phyloP scores from a whole-genome alignment of 2,329 filamentous ascomycete species.

The Xylariaceae sp. region DNA sequence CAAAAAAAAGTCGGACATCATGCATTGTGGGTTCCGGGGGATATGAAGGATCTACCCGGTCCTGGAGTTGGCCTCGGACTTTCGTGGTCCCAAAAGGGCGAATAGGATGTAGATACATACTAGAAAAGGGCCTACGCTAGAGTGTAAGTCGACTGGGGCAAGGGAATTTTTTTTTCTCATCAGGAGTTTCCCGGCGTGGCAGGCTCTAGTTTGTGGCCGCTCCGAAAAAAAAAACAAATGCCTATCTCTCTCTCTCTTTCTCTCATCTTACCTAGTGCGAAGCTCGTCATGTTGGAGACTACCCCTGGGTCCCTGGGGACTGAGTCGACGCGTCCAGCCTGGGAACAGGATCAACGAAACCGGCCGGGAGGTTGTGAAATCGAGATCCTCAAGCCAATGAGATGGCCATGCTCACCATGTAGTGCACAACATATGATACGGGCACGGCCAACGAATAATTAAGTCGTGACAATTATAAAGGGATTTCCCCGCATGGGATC shows the following conservation, averaged over 20 bases:
- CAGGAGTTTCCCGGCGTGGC: background rate
- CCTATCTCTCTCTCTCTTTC: background rate
- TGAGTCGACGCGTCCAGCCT: background rate
- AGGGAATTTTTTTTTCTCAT: background rate
- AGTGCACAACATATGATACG: background rate
- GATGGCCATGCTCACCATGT: background rate
- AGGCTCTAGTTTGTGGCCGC: background rate
- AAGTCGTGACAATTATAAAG: background rate
- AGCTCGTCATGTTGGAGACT: background rate
- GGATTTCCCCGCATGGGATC: background rate
- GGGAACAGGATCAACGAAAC: background rate
- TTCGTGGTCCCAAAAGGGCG: background rate
- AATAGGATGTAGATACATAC: background rate
- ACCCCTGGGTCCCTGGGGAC: background rate
- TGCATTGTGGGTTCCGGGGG: background rate
- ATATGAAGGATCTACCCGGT: background rate
- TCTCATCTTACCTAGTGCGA: background rate
- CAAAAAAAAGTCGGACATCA: background rate
- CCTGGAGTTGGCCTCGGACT: background rate
- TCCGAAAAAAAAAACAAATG: background rate
- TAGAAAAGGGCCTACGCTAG: background rate
- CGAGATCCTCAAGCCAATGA: background rate
- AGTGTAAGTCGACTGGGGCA: background rate
- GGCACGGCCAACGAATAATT: background rate
- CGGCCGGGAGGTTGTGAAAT: background rate